phyloP scores from a whole-genome alignment of 306 rosid genomes.

The Vigna unguiculata region DNA sequence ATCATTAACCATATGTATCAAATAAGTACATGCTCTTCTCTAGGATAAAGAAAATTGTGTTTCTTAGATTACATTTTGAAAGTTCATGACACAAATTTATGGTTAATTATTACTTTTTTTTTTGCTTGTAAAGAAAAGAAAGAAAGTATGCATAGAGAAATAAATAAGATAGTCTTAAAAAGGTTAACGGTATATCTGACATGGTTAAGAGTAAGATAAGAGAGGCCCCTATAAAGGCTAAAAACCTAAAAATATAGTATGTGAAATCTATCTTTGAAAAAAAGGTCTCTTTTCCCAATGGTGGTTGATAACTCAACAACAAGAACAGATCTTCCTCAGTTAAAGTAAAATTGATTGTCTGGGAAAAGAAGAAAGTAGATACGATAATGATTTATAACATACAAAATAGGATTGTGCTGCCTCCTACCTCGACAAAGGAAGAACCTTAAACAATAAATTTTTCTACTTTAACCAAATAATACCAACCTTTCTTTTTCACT shows the following conservation, averaged over 20 bases:
- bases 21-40: background rate
- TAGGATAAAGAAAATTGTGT: background rate
- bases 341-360: conserved; percentile 36
- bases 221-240: conserved; percentile 18
- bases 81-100: background rate
- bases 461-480: conserved; percentile 35
- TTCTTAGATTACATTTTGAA: background rate
- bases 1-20: background rate
- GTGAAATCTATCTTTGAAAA: conserved; percentile 21
- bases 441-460: conserved; percentile 35
- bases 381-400: conserved; percentile 39
- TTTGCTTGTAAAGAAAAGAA: background rate
- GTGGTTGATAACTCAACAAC: conserved; percentile 33
- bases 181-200: conserved; percentile 35
- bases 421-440: conserved; percentile 46
- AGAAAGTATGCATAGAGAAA: background rate
- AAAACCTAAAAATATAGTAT: background rate
- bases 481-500: background rate
- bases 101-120: too few species aligned
- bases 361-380: conserved; percentile 34
- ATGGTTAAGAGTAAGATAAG: conserved; percentile 26
- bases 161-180: background rate
- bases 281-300: conserved; percentile 21
- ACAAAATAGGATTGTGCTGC: conserved; percentile 46
- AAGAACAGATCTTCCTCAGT: conserved; percentile 27